These are phyloP conservation scores for Ballota nigra DNA, from an alignment of 257 asterid genomes.

Conservation along the genomic window DNA sequence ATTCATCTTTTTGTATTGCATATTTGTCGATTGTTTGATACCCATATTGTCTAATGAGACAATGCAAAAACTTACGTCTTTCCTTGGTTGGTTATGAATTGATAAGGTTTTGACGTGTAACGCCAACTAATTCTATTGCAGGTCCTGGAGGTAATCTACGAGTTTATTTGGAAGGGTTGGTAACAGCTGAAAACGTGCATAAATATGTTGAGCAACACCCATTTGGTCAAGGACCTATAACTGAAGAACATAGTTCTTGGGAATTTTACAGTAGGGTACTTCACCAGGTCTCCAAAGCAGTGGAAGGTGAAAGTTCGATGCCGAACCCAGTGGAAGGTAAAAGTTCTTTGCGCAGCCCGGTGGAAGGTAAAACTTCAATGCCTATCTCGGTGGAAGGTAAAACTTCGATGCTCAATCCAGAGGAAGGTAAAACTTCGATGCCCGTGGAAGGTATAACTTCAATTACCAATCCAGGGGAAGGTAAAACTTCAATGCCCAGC, in stretches of 20 bases:
- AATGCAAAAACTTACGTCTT: neutral
- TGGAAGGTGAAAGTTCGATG: neutral
- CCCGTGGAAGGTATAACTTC: too few relatives aligned
- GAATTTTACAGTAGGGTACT: constrained; percentile 56
- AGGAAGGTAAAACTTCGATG: too few relatives aligned
- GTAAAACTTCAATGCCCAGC: too few relatives aligned
- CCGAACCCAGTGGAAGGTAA: too few relatives aligned
- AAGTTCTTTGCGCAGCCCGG: too few relatives aligned
- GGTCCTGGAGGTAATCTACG: constrained; percentile 82
- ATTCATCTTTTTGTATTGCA: neutral
- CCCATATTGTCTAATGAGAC: neutral
- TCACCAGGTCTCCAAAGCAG: neutral
- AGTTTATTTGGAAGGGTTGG: constrained; percentile 63
- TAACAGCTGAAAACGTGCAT: constrained; percentile 47
- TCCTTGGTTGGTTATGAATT: constrained; percentile 6
- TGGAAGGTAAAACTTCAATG: too few relatives aligned
- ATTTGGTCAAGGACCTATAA: constrained; percentile 69
- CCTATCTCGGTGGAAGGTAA: too few relatives aligned
- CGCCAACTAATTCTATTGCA: constrained; percentile 16
- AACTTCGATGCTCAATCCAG: too few relatives aligned
- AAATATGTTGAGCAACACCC: constrained; percentile 68
- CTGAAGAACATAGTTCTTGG: constrained; percentile 47
- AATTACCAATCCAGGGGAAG: too few relatives aligned
- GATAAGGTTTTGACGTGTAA: neutral
- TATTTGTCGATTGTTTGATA: constrained; percentile 12